Conservation (phyloP, 2,329 filamentous ascomycete species). For the Monosporascus sp. region DNA sequence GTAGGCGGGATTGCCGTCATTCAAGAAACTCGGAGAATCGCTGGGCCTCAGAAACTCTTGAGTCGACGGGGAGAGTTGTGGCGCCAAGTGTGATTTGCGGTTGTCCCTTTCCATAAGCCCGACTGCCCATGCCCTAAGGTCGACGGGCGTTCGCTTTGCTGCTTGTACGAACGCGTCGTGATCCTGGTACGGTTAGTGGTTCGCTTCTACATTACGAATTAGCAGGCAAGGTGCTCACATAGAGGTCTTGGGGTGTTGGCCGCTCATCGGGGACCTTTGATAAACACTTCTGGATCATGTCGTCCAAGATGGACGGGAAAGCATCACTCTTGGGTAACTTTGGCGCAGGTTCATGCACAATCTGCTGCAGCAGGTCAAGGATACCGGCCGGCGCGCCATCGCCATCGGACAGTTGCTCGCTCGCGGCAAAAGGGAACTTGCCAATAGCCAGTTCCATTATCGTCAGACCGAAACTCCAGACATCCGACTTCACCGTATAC, state of each 20-base stretch:
- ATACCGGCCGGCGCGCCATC: slow-evolving; percentile 89
- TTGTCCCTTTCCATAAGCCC: slow-evolving; percentile 93
- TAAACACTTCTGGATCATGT: slow-evolving; percentile 95
- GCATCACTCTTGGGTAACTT: slow-evolving; percentile 94
- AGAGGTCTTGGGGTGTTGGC: slow-evolving; percentile 89
- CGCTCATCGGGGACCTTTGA: slow-evolving; percentile 83
- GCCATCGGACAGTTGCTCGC: slow-evolving; percentile 63
- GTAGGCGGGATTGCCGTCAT: slow-evolving; percentile 39
- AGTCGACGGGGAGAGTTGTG: slow-evolving; percentile 71
- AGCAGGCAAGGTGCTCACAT: slow-evolving; percentile 52
- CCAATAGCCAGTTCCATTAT: slow-evolving; percentile 98
- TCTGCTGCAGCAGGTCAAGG: slow-evolving; percentile 90
- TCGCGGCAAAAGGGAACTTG: slow-evolving; percentile 87
- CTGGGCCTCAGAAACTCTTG: slow-evolving; percentile 66
- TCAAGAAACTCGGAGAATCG: slow-evolving; percentile 52
- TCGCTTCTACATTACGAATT: not conserved
- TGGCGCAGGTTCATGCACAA: slow-evolving; percentile 92
- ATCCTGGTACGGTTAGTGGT: slow-evolving; percentile 52
- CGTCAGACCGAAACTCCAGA: slow-evolving; percentile 94
- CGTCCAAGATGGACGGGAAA: slow-evolving; percentile 89
- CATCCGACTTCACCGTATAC: slow-evolving; percentile 97
- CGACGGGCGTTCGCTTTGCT: slow-evolving; percentile 91
- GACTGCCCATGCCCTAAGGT: slow-evolving; percentile 89
- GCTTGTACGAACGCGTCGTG: slow-evolving; percentile 92
- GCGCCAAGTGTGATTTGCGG: slow-evolving; percentile 86